Conservation (phyloP, 371 early-diverging fungal species). For the Fennellomyces sp. region DNA sequence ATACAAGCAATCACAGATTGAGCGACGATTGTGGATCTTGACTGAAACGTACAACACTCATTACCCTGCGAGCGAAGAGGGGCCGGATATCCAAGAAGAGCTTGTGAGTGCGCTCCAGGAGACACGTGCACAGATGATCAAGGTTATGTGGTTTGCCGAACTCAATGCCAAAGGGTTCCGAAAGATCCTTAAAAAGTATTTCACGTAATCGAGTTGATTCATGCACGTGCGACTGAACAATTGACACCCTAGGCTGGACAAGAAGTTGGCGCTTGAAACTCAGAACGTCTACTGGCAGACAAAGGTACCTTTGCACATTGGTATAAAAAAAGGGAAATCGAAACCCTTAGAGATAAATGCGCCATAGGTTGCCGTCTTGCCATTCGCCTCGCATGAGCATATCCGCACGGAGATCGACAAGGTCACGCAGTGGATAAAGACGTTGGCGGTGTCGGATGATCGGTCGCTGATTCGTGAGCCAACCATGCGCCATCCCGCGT, state of each 20-base stretch:
- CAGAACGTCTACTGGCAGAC: slow-evolving; percentile 56
- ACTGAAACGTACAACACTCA: slow-evolving; percentile 55
- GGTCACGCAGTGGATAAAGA: slow-evolving; percentile 30
- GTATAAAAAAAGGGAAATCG: no score
- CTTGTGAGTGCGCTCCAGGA: slow-evolving; percentile 61
- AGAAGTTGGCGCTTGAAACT: slow-evolving; percentile 51
- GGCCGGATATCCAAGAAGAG: slow-evolving; percentile 50
- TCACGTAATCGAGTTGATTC: no score
- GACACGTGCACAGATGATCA: slow-evolving; percentile 60
- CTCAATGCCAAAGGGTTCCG: slow-evolving; percentile 67
- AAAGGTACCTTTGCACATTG: no score
- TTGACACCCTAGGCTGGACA: slow-evolving; percentile 57
- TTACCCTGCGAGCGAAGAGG: background rate
- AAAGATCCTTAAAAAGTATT: slow-evolving; percentile 79
- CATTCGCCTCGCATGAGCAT: slow-evolving; percentile 33
- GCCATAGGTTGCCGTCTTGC: slow-evolving; percentile 35
- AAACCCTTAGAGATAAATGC: background rate
- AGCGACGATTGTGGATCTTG: slow-evolving; percentile 65
- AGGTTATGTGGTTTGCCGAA: slow-evolving; percentile 67
- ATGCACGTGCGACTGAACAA: no score
- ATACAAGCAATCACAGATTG: slow-evolving; percentile 61
- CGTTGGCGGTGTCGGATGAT: slow-evolving; percentile 11
- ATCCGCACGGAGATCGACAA: slow-evolving; percentile 32
- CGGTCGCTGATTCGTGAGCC: slow-evolving; percentile 11
- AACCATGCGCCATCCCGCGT: slow-evolving; percentile 11